Percentiles rank a stretch among this genome's conserved stretches.
These are phyloP conservation scores for Metschnikowia similis DNA, from an alignment of 805 yeast species.

Conservation along the genomic window DNA sequence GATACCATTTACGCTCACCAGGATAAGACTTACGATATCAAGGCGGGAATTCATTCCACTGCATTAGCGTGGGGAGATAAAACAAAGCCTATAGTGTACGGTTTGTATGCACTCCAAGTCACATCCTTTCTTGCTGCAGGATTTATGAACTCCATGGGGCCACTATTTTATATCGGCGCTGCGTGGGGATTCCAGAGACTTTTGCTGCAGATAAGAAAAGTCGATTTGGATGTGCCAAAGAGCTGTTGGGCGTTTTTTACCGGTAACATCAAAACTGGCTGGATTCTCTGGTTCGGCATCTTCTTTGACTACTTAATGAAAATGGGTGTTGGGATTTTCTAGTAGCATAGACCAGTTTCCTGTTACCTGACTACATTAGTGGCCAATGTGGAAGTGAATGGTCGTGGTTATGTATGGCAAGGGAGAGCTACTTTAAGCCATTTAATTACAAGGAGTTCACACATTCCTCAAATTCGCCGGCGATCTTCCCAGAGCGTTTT, in stretches of 20 bases:
- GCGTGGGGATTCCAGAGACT: slow-evolving; percentile 67
- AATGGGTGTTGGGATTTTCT: slow-evolving; percentile 41
- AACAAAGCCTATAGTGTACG: slow-evolving; percentile 65
- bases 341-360: slow-evolving; percentile 5
- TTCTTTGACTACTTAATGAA: slow-evolving; percentile 58
- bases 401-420: too few species aligned
- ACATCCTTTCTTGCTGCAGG: slow-evolving; percentile 66
- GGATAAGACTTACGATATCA: slow-evolving; percentile 81
- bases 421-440: too few species aligned
- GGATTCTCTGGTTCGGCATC: slow-evolving; percentile 62
- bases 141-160: slow-evolving; percentile 73
- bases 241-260: slow-evolving; percentile 81
- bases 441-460: background rate
- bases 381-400: too few species aligned
- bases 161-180: slow-evolving; percentile 70
- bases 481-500: slow-evolving; percentile 18
- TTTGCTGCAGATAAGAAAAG: slow-evolving; percentile 62
- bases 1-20: slow-evolving; percentile 98
- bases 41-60: slow-evolving; percentile 91
- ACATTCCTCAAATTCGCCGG: slow-evolving; percentile 17
- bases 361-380: too few species aligned
- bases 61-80: slow-evolving; percentile 91
- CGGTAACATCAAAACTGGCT: slow-evolving; percentile 73
- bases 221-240: slow-evolving; percentile 72
- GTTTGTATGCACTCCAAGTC: slow-evolving; percentile 64